These are phyloP conservation scores for Venturia nashicola DNA, from an alignment of 2,329 filamentous ascomycete genomes.

Conservation along the genomic window DNA sequence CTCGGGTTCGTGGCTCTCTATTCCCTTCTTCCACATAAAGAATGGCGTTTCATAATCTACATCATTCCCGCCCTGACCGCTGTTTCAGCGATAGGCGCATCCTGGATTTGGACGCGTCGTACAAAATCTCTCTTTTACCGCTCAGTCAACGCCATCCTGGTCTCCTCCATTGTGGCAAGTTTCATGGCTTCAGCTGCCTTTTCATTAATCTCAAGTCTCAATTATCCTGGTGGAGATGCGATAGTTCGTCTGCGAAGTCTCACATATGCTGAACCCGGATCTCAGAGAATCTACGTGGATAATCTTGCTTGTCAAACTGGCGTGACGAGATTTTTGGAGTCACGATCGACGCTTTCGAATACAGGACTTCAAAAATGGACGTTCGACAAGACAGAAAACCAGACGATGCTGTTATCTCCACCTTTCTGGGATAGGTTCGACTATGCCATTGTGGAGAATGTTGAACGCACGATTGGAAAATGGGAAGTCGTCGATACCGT, in stretches of 20 bases:
- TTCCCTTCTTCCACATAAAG: constrained; percentile 86
- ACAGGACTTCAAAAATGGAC: constrained; percentile 27
- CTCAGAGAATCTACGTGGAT: constrained; percentile 40
- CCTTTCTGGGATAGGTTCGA: constrained; percentile 47
- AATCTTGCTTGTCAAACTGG: constrained; percentile 53
- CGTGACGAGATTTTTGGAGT: constrained; percentile 46
- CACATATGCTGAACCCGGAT: constrained; percentile 16
- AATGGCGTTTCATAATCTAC: constrained; percentile 92
- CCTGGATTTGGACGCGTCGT: constrained; percentile 48
- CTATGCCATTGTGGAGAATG: constrained; percentile 43
- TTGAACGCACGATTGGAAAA: constrained; percentile 32
- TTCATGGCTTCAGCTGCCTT: constrained; percentile 52
- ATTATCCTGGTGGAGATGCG: constrained; percentile 86
- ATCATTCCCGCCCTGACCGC: constrained; percentile 69
- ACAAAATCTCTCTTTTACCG: constrained; percentile 46
- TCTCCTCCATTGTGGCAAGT: constrained; percentile 47
- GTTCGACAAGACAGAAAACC: constrained; percentile 50
- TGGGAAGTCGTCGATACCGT: constrained; percentile 42
- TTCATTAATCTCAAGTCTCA: constrained; percentile 71
- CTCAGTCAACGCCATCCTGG: constrained; percentile 41
- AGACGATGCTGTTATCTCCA: constrained; percentile 32
- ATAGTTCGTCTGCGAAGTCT: constrained; percentile 37
- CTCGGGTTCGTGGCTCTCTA: constrained; percentile 67
- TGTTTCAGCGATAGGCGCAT: constrained; percentile 60
- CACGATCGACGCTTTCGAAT: constrained; percentile 16